Evolutionary conservation across 108 stramenopile species (phyloP), one percentile per base, ranked within the genome.

Genomic region (Halocafeteria seosinensis): DNA sequence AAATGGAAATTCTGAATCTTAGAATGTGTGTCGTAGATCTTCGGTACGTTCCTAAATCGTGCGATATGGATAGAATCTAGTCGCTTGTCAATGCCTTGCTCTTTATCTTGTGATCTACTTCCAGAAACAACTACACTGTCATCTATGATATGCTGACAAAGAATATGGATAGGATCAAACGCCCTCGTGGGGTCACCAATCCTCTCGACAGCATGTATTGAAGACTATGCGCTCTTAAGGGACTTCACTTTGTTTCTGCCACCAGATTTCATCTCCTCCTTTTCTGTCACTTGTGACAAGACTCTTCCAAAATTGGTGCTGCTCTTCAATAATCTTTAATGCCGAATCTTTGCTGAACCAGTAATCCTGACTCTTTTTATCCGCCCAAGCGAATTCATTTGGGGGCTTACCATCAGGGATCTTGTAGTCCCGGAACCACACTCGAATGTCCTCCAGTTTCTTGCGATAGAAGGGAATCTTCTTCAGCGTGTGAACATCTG

Each of bases 381-480:
- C 95, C 67, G 82, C 89, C 52, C 91, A 71, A 8, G 85, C 90
- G 62, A 98, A 95, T 9, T 78, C 76, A 74, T 98, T 98, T 13
- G 85, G 85, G 38, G 92, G 92, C 76, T 97, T 97, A 50, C 95
- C 95, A 70, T 97, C 95, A 23, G 92, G 89, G 50, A 94, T 88
- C 76, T 97, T 97, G 85, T 97, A 97, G 38, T 91, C 93, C 37
- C 92, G 78, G 79, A 91, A 92, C 95, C 95, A 97, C 76, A 93
- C 92, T 38, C 91, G 82, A 50, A 97, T 85, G 64, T 85, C 80
- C 50, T 76, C 73, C 24, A 97, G 57, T 13, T 17, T 4, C 25
- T 59, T 21, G 11, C 21, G 57, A 33, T 17, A 5, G 13, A 35
- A 2, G 27, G 12, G 13, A n/a, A 17, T 17, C n/a, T 11, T 35